These are phyloP conservation scores for Blumeria hordei DNA, from an alignment of 2,329 filamentous ascomycete genomes.

Conservation along the genomic window DNA sequence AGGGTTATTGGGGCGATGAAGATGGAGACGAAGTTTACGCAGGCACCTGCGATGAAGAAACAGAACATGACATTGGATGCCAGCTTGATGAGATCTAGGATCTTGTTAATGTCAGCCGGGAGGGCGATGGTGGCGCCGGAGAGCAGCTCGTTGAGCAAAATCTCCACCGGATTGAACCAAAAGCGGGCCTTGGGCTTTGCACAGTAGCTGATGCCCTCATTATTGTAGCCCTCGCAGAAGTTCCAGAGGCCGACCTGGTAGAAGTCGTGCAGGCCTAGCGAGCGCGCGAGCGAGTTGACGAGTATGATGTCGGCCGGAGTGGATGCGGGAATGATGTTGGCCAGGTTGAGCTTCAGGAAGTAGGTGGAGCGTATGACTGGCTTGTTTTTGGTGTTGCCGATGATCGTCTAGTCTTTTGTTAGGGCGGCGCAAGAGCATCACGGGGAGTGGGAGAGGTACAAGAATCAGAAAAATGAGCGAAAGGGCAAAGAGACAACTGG, in stretches of 20 bases:
- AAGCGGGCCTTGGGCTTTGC: slow-evolving; percentile 45
- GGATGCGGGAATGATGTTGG: slow-evolving; percentile 31
- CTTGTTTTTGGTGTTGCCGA: slow-evolving; percentile 46
- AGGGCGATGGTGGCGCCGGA: slow-evolving; percentile 63
- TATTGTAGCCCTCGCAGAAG: slow-evolving; percentile 67
- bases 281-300: slow-evolving; percentile 70
- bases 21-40: slow-evolving; percentile 49
- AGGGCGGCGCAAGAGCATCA: not conserved
- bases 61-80: slow-evolving; percentile 75
- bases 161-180: slow-evolving; percentile 78
- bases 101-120: slow-evolving; percentile 45
- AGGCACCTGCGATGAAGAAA: slow-evolving; percentile 50
- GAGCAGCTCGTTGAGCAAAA: slow-evolving; percentile 58
- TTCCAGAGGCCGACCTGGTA: slow-evolving; percentile 85
- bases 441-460: slow-evolving; percentile 19
- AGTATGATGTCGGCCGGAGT: slow-evolving; percentile 32
- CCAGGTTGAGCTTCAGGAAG: slow-evolving; percentile 65
- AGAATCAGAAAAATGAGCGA: slow-evolving; percentile 59
- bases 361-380: slow-evolving; percentile 44
- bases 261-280: slow-evolving; percentile 75
- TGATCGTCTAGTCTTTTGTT: slow-evolving; percentile 23
- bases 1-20: slow-evolving; percentile 26
- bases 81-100: slow-evolving; percentile 48
- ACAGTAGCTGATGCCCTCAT: slow-evolving; percentile 52
- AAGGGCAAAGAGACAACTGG: slow-evolving; percentile 47